These are phyloP conservation scores for Cardamine resedifolia DNA, from an alignment of 345 rosid genomes.

Conservation along the genomic window DNA sequence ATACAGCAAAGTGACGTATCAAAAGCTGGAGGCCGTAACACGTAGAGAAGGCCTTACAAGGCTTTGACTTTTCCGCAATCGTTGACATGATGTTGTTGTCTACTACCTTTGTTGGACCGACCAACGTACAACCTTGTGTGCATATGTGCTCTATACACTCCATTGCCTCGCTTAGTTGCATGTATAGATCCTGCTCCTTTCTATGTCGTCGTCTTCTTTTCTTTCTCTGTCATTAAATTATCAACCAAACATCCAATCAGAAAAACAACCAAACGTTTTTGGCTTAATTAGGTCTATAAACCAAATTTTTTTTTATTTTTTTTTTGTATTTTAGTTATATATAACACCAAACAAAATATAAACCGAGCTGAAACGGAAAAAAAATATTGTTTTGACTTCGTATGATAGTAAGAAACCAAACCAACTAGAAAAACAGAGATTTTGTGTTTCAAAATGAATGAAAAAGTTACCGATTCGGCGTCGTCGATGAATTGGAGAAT, in stretches of 20 bases:
- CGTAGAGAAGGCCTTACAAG: constrained; percentile 57
- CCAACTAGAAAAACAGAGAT: not conserved
- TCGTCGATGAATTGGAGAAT: constrained; percentile 83
- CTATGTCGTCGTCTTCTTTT: constrained; percentile 55
- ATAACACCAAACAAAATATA: not conserved
- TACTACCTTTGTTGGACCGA: constrained; percentile 55
- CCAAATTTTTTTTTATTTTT: too few species aligned
- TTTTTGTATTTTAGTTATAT: not conserved
- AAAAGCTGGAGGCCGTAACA: constrained; percentile 73
- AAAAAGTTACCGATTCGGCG: constrained; percentile 66
- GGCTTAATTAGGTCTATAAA: not conserved
- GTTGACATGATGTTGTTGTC: constrained; percentile 22
- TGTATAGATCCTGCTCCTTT: constrained; percentile 55
- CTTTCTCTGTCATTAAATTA: constrained; percentile 54
- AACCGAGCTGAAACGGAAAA: not conserved
- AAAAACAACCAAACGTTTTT: not conserved
- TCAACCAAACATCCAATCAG: not conserved
- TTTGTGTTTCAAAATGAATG: not conserved
- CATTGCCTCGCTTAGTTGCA: constrained; percentile 81
- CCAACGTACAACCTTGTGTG: constrained; percentile 76
- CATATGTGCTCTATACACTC: constrained; percentile 86
- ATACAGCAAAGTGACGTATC: constrained; percentile 70
- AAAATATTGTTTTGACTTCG: too few species aligned
- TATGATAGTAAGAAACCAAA: too few species aligned
- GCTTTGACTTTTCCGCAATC: constrained; percentile 26